Evolutionary conservation across 192 early-diverging fungal species (phyloP).

Genomic region (Dispira simplex): DNA sequence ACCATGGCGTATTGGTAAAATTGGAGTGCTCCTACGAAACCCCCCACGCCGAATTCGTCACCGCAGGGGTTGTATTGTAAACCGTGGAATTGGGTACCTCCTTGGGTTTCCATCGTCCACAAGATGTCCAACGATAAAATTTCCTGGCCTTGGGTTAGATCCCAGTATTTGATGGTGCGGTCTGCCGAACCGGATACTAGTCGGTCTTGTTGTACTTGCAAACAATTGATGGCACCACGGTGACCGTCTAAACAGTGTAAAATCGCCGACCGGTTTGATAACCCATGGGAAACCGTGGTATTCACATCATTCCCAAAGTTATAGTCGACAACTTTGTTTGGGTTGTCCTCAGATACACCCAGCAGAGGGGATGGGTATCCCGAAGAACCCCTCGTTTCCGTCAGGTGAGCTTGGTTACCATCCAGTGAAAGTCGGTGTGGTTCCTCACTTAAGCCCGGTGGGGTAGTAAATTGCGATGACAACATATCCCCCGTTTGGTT

Average conservation of each 20-base stretch:
- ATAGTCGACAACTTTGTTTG: slow-evolving; percentile 28
- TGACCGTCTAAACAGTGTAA: slow-evolving; percentile 21
- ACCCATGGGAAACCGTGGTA: slow-evolving; percentile 9
- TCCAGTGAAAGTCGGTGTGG: neutral
- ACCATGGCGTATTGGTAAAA: slow-evolving; percentile 57
- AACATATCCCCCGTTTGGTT: slow-evolving; percentile 2
- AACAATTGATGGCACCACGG: slow-evolving; percentile 20
- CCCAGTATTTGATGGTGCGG: slow-evolving; percentile 65
- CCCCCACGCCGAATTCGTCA: slow-evolving; percentile 22
- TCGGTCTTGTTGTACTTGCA: slow-evolving; percentile 20
- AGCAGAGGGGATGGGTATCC: slow-evolving; percentile 27
- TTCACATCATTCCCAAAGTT: neutral
- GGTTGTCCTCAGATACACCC: slow-evolving; percentile 30
- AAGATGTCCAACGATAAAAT: slow-evolving; percentile 48
- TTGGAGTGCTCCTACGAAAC: slow-evolving; percentile 54
- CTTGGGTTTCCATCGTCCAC: slow-evolving; percentile 35
- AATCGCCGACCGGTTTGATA: slow-evolving; percentile 20
- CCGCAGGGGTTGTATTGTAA: slow-evolving; percentile 14
- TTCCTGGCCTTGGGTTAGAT: slow-evolving; percentile 44
- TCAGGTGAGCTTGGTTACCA: neutral
- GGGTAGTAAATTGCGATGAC: neutral
- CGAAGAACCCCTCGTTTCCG: slow-evolving; percentile 14
- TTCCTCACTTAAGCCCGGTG: slow-evolving; percentile 14
- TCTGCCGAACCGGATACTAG: slow-evolving; percentile 55
- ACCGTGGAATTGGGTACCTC: neutral